phyloP scores from a whole-genome alignment of 495 filamentous ascomycete genomes.

The Trichocladium uniseriatum region DNA sequence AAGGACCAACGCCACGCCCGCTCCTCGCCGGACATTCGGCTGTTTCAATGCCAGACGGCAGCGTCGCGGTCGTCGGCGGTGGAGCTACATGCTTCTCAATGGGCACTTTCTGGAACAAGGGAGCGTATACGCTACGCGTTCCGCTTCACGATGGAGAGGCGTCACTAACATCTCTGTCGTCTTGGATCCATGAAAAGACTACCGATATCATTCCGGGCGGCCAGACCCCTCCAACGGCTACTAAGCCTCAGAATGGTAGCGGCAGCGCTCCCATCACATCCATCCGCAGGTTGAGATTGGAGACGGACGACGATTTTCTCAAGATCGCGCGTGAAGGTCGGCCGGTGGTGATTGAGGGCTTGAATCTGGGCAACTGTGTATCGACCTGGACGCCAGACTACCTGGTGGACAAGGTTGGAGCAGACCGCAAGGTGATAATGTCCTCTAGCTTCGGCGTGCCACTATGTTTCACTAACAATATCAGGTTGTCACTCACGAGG shows the following conservation, averaged over 20 bases:
- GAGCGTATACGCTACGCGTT: slow-evolving; percentile 16
- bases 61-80: slow-evolving; percentile 60
- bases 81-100: slow-evolving; percentile 88
- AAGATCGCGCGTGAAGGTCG: slow-evolving; percentile 46
- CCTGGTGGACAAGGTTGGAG: slow-evolving; percentile 54
- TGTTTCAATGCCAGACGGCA: slow-evolving; percentile 24
- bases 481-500: slow-evolving; percentile 63
- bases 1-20: slow-evolving; percentile 33
- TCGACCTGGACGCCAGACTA: slow-evolving; percentile 60
- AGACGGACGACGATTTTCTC: slow-evolving; percentile 42
- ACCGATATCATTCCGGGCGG: slow-evolving; percentile 20
- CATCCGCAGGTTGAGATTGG: slow-evolving; percentile 44
- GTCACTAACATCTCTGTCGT: background rate
- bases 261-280: slow-evolving; percentile 9
- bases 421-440: slow-evolving; percentile 49
- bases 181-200: slow-evolving; percentile 22
- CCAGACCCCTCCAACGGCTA: background rate
- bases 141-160: background rate
- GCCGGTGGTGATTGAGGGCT: slow-evolving; percentile 56
- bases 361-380: slow-evolving; percentile 59
- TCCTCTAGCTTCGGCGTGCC: background rate
- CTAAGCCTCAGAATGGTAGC: background rate
- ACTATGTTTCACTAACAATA: slow-evolving; percentile 7
- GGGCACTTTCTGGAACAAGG: slow-evolving; percentile 32
- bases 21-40: slow-evolving; percentile 57